These are phyloP conservation scores for Annona squamosa DNA, from an alignment of 164 flowering plant species.

Conservation along the genomic window DNA sequence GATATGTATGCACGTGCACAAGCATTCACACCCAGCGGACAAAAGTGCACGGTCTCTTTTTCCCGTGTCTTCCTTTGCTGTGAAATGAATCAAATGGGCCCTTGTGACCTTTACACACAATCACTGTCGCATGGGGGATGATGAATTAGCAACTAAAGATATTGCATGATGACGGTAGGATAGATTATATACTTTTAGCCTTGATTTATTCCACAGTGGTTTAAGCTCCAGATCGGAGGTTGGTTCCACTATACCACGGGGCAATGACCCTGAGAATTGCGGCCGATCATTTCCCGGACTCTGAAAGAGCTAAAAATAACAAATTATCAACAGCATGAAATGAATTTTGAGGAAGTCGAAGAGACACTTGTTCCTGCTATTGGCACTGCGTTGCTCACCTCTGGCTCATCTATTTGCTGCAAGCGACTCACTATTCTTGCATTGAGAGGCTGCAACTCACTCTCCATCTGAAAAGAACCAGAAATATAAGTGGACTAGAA, in stretches of 20 bases:
- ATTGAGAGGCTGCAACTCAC: conserved; percentile 12
- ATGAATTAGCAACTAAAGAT: not conserved
- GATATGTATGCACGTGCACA: too few species aligned
- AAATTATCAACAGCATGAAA: not conserved
- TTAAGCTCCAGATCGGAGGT: conserved; percentile 21
- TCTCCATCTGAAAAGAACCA: conserved; percentile 18
- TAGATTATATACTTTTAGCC: conserved; percentile 16
- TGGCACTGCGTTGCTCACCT: not conserved
- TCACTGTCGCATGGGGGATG: not conserved
- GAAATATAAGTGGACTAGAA: not conserved
- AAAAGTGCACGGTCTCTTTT: too few species aligned
- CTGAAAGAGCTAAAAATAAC: not conserved
- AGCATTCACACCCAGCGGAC: too few species aligned
- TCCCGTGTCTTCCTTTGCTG: too few species aligned
- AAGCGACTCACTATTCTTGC: conserved; percentile 14
- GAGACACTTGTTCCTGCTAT: not conserved
- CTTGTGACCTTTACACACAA: not conserved
- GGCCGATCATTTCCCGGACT: not conserved
- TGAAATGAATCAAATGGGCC: not conserved
- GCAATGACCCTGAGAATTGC: conserved; percentile 8
- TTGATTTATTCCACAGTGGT: conserved; percentile 14
- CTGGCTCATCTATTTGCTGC: conserved; percentile 10
- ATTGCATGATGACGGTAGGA: not conserved
- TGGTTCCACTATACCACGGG: conserved; percentile 18
- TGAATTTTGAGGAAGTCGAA: not conserved